Evolutionary conservation across 2,329 filamentous ascomycete species (phyloP).

Genomic region (Verticillium klebahnii): DNA sequence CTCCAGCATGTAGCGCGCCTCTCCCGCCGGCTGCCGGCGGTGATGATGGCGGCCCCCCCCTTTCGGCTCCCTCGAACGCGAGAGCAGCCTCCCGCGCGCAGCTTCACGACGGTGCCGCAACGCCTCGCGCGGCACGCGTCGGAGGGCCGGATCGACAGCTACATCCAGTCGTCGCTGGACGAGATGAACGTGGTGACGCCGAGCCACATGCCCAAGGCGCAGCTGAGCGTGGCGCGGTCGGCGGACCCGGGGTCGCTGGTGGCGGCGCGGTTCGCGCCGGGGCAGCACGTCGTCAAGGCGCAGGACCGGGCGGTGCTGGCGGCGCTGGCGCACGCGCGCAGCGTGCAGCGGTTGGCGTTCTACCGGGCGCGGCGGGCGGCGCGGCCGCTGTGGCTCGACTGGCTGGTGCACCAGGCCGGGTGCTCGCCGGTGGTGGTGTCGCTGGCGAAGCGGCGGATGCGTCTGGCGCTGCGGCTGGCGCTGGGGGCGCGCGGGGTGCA

Average conservation of each 20-base stretch:
- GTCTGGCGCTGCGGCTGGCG: conserved; percentile 1
- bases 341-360: not conserved
- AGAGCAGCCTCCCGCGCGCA: not conserved
- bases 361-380: not conserved
- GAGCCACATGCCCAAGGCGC: not conserved
- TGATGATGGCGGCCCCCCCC: too few relatives aligned
- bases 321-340: not conserved
- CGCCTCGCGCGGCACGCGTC: not conserved
- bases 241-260: not conserved
- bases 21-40: not conserved
- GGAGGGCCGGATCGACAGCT: not conserved
- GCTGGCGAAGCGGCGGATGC: not conserved
- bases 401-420: not conserved
- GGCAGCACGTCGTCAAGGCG: not conserved
- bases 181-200: not conserved
- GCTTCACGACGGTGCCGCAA: not conserved
- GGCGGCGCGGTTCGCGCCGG: not conserved
- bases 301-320: not conserved
- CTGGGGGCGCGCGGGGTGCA: conserved; percentile 1
- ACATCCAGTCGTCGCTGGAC: not conserved
- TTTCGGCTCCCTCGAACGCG: not conserved
- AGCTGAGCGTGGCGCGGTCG: not conserved
- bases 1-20: not conserved
- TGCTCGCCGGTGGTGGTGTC: not conserved
- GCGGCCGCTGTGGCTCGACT: conserved; percentile 1